These are phyloP conservation scores for Beauveria sp. DNA, from an alignment of 2,329 filamentous ascomycete species.

Conservation along the genomic window DNA sequence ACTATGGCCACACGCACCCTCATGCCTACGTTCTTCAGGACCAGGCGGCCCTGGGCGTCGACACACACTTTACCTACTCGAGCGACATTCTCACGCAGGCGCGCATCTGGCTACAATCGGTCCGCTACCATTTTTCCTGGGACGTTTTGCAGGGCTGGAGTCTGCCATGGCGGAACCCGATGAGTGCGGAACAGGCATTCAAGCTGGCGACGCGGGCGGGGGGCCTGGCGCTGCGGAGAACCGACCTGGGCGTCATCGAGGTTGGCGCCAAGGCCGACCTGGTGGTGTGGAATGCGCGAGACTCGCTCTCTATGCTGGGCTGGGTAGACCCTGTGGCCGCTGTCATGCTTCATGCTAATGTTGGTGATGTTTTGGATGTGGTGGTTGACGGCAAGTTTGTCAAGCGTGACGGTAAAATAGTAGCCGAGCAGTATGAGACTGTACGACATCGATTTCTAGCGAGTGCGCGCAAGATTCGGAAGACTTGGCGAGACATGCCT, in stretches of 20 bases:
- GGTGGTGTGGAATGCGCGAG: conserved; percentile 34
- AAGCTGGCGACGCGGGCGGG: conserved; percentile 45
- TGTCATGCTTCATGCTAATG: conserved; percentile 42
- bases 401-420: conserved; percentile 35
- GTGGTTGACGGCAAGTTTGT: conserved; percentile 39
- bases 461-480: neutral
- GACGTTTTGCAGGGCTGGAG: conserved; percentile 31
- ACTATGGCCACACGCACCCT: conserved; percentile 47
- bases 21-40: conserved; percentile 36
- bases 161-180: conserved; percentile 40
- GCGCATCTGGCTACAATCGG: conserved; percentile 42
- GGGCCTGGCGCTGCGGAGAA: conserved; percentile 40
- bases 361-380: conserved; percentile 42
- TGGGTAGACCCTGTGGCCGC: conserved; percentile 42
- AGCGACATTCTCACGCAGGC: conserved; percentile 42
- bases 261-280: conserved; percentile 41
- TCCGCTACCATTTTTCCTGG: conserved; percentile 31
- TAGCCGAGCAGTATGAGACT: neutral
- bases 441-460: neutral
- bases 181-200: conserved; percentile 48
- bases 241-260: conserved; percentile 40
- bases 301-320: conserved; percentile 14
- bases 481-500: neutral
- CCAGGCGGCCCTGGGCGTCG: conserved; percentile 44
- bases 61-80: conserved; percentile 46